phyloP scores from a whole-genome alignment of 1,139 yeast species.

The Pichia norvegensis region DNA sequence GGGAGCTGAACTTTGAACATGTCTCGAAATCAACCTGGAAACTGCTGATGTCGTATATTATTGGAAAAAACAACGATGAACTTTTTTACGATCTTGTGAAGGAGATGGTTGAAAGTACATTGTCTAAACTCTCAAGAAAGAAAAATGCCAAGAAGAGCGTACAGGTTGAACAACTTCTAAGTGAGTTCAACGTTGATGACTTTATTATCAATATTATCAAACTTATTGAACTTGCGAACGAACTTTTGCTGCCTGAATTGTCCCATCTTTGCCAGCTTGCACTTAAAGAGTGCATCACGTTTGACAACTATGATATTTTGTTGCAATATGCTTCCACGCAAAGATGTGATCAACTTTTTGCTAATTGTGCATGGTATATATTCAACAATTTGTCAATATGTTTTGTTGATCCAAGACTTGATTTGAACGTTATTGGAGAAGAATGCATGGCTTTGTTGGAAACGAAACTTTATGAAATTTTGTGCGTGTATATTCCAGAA shows the following conservation, averaged over 20 bases:
- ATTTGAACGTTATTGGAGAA: constrained; percentile 14
- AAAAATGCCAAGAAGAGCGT: not conserved
- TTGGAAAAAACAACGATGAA: constrained; percentile 35
- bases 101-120: constrained; percentile 1
- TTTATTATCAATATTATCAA: constrained; percentile 53
- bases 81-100: constrained; percentile 6
- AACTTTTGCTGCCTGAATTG: constrained; percentile 51
- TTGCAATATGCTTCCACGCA: constrained; percentile 47
- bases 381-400: constrained; percentile 59
- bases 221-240: constrained; percentile 56
- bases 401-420: constrained; percentile 39
- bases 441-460: constrained; percentile 20
- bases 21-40: constrained; percentile 39
- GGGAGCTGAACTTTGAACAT: constrained; percentile 33
- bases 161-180: not conserved
- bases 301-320: constrained; percentile 55
- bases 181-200: constrained; percentile 1
- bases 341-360: constrained; percentile 48
- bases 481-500: constrained; percentile 18
- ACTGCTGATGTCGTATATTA: constrained; percentile 47
- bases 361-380: constrained; percentile 61
- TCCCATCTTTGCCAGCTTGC: constrained; percentile 55
- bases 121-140: not conserved
- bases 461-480: constrained; percentile 23
- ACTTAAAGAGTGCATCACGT: constrained; percentile 49